phyloP scores from a whole-genome alignment of 352 stramenopile species.

The Plasmopara muralis region DNA sequence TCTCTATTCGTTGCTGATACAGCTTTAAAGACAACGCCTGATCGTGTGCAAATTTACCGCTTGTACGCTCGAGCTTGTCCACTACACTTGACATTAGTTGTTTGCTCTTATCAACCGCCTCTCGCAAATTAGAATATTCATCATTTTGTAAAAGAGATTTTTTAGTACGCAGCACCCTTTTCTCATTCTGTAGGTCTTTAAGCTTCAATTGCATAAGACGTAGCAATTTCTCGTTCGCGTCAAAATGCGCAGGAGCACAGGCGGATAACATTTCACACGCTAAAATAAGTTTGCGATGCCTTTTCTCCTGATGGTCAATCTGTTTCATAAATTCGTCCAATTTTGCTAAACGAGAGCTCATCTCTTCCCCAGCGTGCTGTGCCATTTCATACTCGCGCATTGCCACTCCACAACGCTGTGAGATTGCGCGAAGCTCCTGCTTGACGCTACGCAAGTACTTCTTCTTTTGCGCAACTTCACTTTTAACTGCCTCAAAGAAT shows the following conservation, averaged over 20 bases:
- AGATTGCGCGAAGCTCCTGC: constrained; percentile 56
- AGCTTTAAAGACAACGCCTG: constrained; percentile 60
- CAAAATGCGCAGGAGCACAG: constrained; percentile 51
- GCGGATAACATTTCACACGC: constrained; percentile 60
- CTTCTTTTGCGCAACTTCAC: constrained; percentile 58
- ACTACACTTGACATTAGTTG: constrained; percentile 55
- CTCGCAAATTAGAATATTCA: constrained; percentile 48
- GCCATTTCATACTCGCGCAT: constrained; percentile 79
- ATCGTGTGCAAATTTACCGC: constrained; percentile 61
- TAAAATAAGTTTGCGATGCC: constrained; percentile 55
- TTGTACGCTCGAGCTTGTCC: constrained; percentile 52
- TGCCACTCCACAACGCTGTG: constrained; percentile 47
- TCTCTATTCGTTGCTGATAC: constrained; percentile 58
- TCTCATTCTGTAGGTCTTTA: constrained; percentile 61
- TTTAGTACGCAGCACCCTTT: constrained; percentile 56
- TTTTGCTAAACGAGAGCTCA: constrained; percentile 59
- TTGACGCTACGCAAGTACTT: constrained; percentile 51
- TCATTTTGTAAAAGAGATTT: constrained; percentile 50
- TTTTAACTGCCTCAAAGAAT: constrained; percentile 54
- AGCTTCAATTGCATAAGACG: constrained; percentile 63
- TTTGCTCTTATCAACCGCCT: constrained; percentile 54
- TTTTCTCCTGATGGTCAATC: constrained; percentile 71
- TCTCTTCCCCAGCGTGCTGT: constrained; percentile 65
- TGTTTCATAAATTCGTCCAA: constrained; percentile 52
- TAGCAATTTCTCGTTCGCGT: constrained; percentile 61